These are phyloP conservation scores for Trametes maxima DNA, from an alignment of 768 basidiomycete species.

Conservation along the genomic window DNA sequence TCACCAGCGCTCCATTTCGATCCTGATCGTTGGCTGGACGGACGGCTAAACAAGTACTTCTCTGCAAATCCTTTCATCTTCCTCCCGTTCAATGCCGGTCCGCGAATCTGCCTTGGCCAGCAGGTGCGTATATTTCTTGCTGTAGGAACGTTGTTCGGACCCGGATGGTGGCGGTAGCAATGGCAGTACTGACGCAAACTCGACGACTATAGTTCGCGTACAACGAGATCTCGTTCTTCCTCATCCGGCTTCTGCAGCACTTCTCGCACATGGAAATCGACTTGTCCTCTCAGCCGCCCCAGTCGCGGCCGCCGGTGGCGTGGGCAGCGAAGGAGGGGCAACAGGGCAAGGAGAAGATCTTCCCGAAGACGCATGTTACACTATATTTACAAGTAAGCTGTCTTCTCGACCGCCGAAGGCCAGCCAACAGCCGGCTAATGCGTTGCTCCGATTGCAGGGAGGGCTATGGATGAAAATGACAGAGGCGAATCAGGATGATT, in stretches of 20 bases:
- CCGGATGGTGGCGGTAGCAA: too few relatives aligned
- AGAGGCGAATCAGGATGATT: constrained; percentile 18
- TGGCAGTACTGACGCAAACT: not conserved
- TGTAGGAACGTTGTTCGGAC: not conserved
- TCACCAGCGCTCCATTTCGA: constrained; percentile 48
- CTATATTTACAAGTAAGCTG: constrained; percentile 40
- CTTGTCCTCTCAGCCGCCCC: constrained; percentile 37
- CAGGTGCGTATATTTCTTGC: constrained; percentile 31
- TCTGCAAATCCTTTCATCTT: constrained; percentile 68
- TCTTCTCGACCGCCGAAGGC: not conserved
- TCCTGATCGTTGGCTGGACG: constrained; percentile 67
- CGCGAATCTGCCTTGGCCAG: constrained; percentile 62
- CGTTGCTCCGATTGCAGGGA: constrained; percentile 21
- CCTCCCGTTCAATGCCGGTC: constrained; percentile 69
- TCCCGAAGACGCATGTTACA: constrained; percentile 43
- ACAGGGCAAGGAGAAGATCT: constrained; percentile 44
- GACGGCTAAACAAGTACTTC: constrained; percentile 53
- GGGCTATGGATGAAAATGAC: constrained; percentile 35
- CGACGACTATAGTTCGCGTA: constrained; percentile 47
- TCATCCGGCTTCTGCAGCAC: constrained; percentile 53
- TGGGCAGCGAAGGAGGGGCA: constrained; percentile 39
- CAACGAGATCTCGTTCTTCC: constrained; percentile 56
- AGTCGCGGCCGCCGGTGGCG: constrained; percentile 32
- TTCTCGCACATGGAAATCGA: constrained; percentile 47
- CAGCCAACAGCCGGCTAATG: not conserved